A percentile compares a stretch with the other conserved stretches of the same genome.
Evolutionary conservation across 176 grass and related monocot genomes (phyloP).

Genomic region (Carex littledalei): DNA sequence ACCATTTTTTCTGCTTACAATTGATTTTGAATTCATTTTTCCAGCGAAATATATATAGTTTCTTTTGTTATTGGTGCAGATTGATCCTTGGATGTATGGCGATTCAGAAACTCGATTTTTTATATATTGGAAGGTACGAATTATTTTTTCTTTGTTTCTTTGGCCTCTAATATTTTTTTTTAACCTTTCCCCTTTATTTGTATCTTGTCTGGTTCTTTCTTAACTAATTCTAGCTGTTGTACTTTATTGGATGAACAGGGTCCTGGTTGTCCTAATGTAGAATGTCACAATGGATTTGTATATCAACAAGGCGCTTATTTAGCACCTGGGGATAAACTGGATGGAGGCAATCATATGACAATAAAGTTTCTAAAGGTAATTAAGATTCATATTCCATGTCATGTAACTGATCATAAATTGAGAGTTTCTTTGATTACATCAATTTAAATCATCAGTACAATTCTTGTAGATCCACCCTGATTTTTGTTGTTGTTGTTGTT

Average conservation of each 20-base stretch:
- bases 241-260: background rate
- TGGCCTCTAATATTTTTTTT: background rate
- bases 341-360: background rate
- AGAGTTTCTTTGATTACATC: background rate
- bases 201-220: background rate
- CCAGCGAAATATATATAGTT: background rate
- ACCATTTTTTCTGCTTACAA: background rate
- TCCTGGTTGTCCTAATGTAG: background rate
- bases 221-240: background rate
- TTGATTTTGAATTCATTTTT: background rate
- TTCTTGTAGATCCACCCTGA: background rate
- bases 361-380: conserved; percentile 12
- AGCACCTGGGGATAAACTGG: background rate
- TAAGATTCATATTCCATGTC: background rate
- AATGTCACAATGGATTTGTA: conserved; percentile 3
- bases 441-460: background rate
- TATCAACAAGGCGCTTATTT: background rate
- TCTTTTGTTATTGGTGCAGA: background rate
- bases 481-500: background rate
- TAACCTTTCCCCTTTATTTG: background rate
- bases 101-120: conserved; percentile 5
- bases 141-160: background rate
- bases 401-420: background rate
- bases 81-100: conserved; percentile 10
- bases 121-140: background rate